These are phyloP conservation scores for Hygrophila difformis DNA, from an alignment of 257 asterid genomes.

Conservation along the genomic window DNA sequence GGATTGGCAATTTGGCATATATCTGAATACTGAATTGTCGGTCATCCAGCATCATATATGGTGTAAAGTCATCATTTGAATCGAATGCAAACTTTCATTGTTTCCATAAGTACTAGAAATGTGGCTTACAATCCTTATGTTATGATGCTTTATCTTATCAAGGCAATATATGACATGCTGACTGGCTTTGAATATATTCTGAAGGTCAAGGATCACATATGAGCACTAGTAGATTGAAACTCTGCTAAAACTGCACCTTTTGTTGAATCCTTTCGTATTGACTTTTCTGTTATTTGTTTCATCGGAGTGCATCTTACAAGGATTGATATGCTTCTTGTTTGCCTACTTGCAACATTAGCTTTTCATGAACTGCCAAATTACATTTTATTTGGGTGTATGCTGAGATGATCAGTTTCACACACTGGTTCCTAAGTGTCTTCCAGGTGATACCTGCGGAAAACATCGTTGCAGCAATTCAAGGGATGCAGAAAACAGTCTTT, in stretches of 20 bases:
- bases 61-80: too few species aligned
- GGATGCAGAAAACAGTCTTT: conserved; percentile 51
- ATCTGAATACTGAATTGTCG: too few species aligned
- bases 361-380: neutral
- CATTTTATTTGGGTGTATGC: neutral
- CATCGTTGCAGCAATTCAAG: conserved; percentile 75
- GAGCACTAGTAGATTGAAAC: too few species aligned
- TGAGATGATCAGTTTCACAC: neutral
- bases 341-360: neutral
- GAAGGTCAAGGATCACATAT: too few species aligned
- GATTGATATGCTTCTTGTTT: neutral
- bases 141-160: too few species aligned
- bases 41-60: too few species aligned
- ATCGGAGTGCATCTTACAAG: neutral
- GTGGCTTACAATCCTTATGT: too few species aligned
- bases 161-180: too few species aligned
- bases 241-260: too few species aligned
- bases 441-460: conserved; percentile 91
- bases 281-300: neutral
- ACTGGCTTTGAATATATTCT: too few species aligned
- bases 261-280: too few species aligned
- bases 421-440: neutral
- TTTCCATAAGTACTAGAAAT: too few species aligned
- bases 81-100: neutral
- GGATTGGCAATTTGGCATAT: neutral